Percentiles rank a stretch among this genome's conserved stretches.
These are phyloP conservation scores for Colletotrichum musae DNA, from an alignment of 2,329 filamentous ascomycete species.

Conservation along the genomic window DNA sequence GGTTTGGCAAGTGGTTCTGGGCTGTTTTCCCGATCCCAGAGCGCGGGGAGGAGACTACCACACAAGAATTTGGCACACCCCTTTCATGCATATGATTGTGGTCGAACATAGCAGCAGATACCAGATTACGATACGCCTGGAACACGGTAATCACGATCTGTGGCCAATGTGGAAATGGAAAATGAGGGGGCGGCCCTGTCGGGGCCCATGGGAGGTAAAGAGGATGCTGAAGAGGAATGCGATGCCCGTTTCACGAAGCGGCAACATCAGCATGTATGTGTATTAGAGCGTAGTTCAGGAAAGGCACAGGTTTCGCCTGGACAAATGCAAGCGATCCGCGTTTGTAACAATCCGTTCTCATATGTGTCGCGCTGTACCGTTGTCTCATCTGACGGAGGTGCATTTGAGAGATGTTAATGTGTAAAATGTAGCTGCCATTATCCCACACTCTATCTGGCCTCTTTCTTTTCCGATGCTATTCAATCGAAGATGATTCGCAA, in stretches of 20 bases:
- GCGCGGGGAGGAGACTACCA: slow-evolving; percentile 31
- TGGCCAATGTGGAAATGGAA: slow-evolving; percentile 39
- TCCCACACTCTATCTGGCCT: too few relatives aligned
- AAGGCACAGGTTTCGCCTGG: slow-evolving; percentile 27
- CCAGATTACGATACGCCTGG: slow-evolving; percentile 38
- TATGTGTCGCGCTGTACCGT: background rate
- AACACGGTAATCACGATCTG: slow-evolving; percentile 34
- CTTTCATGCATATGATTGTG: slow-evolving; percentile 40
- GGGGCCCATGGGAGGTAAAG: slow-evolving; percentile 4
- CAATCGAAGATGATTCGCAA: too few relatives aligned
- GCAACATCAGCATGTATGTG: slow-evolving; percentile 36
- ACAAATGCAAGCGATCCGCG: slow-evolving; percentile 36
- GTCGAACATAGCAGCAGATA: slow-evolving; percentile 41
- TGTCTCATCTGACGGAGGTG: too few relatives aligned
- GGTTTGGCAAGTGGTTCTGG: slow-evolving; percentile 37
- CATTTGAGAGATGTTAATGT: too few relatives aligned
- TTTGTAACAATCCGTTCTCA: slow-evolving; percentile 8
- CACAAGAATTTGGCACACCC: slow-evolving; percentile 36
- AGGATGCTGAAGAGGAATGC: slow-evolving; percentile 19
- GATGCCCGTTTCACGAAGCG: slow-evolving; percentile 18
- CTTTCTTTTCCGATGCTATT: too few relatives aligned
- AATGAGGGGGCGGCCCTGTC: background rate
- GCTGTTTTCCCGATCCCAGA: slow-evolving; percentile 37
- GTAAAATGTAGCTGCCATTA: too few relatives aligned
- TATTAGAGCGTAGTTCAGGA: slow-evolving; percentile 40